Percentiles rank a stretch among this genome's conserved stretches.
Evolutionary conservation across 768 basidiomycete species (phyloP).

Genomic region (Pisolithus tinctorius): DNA sequence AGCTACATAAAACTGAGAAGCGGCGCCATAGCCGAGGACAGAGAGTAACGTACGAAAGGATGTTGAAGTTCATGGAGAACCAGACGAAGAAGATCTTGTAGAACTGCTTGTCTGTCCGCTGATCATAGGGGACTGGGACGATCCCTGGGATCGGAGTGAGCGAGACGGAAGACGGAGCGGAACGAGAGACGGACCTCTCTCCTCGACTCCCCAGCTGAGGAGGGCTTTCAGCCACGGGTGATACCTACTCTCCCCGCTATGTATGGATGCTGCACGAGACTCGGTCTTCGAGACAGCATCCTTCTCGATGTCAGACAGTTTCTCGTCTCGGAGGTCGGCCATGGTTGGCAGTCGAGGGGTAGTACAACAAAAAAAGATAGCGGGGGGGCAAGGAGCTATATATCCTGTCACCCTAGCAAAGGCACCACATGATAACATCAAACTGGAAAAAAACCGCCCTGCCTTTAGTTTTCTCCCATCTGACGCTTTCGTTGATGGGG

Average conservation of each 20-base stretch:
- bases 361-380: background rate
- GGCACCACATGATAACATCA: background rate
- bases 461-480: background rate
- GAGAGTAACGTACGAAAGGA: constrained; percentile 38
- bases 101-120: constrained; percentile 50
- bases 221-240: constrained; percentile 12
- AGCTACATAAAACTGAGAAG: constrained; percentile 29
- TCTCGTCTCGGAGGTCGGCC: constrained; percentile 18
- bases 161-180: background rate
- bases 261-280: constrained; percentile 2
- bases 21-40: background rate
- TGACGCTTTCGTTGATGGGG: background rate
- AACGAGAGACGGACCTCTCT: constrained; percentile 14
- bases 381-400: background rate
- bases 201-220: constrained; percentile 28
- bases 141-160: constrained; percentile 32
- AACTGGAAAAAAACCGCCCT: background rate
- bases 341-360: constrained; percentile 10
- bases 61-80: constrained; percentile 67
- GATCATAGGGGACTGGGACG: constrained; percentile 41
- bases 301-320: constrained; percentile 24
- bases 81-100: constrained; percentile 67
- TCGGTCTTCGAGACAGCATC: constrained; percentile 15
- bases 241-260: background rate
- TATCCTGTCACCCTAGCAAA: background rate